phyloP scores from a whole-genome alignment of 352 stramenopile species.

The Stramenopiles sp. region DNA sequence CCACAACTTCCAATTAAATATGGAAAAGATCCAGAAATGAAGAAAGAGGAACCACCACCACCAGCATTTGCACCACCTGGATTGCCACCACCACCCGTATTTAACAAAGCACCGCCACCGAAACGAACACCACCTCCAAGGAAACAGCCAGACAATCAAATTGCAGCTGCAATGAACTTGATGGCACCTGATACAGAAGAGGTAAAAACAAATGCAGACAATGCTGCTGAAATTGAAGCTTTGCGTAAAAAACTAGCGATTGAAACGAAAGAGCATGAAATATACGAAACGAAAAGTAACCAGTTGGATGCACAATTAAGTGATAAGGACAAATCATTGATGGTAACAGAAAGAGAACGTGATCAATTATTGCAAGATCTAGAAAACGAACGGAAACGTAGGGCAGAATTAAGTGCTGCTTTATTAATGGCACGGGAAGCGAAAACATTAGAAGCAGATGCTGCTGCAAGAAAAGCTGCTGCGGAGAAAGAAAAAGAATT shows the following conservation, averaged over 20 bases:
- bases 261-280: background rate
- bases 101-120: background rate
- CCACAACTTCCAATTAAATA: background rate
- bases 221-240: background rate
- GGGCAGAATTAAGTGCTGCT: background rate
- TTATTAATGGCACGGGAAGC: background rate
- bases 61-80: background rate
- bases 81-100: background rate
- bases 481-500: background rate
- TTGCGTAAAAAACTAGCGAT: background rate
- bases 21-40: background rate
- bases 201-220: too few species aligned
- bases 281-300: background rate
- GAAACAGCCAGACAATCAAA: background rate
- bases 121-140: background rate
- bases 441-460: background rate
- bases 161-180: background rate
- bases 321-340: background rate
- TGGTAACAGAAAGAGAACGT: background rate
- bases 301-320: background rate
- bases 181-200: too few species aligned
- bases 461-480: background rate
- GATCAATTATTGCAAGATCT: background rate
- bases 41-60: background rate
- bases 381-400: background rate